phyloP scores from a whole-genome alignment of 805 yeast species.

The Sungouiella blattae region DNA sequence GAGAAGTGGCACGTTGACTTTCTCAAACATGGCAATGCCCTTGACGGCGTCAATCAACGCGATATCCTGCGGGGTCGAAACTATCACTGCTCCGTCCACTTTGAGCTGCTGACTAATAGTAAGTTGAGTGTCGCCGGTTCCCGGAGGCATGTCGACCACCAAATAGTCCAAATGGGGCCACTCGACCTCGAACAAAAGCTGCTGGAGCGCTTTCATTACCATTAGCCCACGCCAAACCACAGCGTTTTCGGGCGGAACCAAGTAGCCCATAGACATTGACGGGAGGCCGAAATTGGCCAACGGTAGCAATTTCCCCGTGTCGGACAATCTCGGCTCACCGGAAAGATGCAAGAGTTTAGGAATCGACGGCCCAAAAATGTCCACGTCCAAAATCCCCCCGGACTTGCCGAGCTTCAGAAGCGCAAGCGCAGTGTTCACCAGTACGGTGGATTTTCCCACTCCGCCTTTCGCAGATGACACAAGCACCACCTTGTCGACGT shows the following conservation, averaged over 20 bases:
- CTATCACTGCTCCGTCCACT: constrained; percentile 77
- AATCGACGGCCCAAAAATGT: constrained; percentile 80
- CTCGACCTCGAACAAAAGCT: constrained; percentile 74
- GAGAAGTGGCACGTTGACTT: constrained; percentile 65
- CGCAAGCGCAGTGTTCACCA: constrained; percentile 65
- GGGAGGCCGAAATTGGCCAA: constrained; percentile 70
- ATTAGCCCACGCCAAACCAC: constrained; percentile 84
- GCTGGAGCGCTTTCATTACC: constrained; percentile 85
- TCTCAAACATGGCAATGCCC: constrained; percentile 75
- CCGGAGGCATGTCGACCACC: constrained; percentile 86
- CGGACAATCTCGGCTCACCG: constrained; percentile 64
- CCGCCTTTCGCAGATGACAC: constrained; percentile 82
- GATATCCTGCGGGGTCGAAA: constrained; percentile 83
- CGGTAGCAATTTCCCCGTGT: constrained; percentile 58
- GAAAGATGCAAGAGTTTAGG: constrained; percentile 66
- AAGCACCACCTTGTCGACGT: constrained; percentile 58
- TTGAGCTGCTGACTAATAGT: constrained; percentile 76
- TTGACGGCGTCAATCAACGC: constrained; percentile 77
- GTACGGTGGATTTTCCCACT: constrained; percentile 75
- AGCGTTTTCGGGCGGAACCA: constrained; percentile 62
- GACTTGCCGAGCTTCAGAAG: constrained; percentile 49
- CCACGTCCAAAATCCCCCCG: constrained; percentile 75
- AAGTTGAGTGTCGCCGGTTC: constrained; percentile 85
- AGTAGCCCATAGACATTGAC: constrained; percentile 87
- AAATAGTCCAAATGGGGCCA: constrained; percentile 68